A percentile compares a stretch with the other conserved stretches of the same genome.
Conservation (phyloP, 257 asterid species). For the Solanum rostratum region DNA sequence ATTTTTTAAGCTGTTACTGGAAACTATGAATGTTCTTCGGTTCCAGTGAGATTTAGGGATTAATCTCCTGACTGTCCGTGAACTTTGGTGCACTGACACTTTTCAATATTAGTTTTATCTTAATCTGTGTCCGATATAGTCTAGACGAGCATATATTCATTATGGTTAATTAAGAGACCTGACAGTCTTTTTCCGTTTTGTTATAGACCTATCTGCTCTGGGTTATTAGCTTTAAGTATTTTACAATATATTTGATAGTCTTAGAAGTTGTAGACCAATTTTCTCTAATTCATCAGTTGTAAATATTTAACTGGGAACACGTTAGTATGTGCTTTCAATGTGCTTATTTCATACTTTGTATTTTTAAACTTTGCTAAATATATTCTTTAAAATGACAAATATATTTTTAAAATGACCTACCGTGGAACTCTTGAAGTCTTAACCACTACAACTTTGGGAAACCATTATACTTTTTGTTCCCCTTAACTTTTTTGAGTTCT, state of each 20-base stretch:
- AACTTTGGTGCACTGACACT: background rate
- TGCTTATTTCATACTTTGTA: background rate
- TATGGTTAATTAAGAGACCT: too few species aligned
- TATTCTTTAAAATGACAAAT: background rate
- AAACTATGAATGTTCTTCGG: too few species aligned
- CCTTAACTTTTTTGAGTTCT: background rate
- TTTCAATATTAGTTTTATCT: background rate
- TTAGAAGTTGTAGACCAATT: background rate
- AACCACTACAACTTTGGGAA: background rate
- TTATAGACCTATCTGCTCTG: too few species aligned
- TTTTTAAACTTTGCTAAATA: background rate
- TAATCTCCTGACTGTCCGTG: background rate
- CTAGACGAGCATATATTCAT: background rate
- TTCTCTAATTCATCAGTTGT: background rate
- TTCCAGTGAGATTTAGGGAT: too few species aligned
- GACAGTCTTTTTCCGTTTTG: too few species aligned
- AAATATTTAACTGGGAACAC: background rate
- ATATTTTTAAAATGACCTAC: background rate
- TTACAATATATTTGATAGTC: too few species aligned
- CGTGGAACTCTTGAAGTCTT: background rate
- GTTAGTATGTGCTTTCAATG: background rate
- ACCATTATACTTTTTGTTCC: background rate
- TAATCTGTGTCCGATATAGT: background rate
- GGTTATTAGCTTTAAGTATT: too few species aligned
- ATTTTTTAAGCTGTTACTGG: too few species aligned